Base-by-base conservation (phyloP, 179 eudicot genomes). In the Spergularia azorica region DNA sequence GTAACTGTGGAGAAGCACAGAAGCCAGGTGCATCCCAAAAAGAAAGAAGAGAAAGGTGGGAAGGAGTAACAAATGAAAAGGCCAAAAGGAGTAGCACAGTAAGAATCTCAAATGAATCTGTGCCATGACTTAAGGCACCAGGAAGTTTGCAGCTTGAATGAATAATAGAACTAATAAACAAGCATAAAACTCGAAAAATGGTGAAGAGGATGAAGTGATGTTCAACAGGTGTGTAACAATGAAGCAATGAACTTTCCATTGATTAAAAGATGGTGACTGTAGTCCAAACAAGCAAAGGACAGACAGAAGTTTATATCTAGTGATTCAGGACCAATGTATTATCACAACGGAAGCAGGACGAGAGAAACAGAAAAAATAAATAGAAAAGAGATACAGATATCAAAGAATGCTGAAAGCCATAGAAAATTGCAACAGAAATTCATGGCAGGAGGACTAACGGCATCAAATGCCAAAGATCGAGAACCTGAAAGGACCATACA, bases 61-160 rank as follows among this genome's bases (percentile, higher is more conserved):
- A 80, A 83, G 92, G 80, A 63, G 83, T 89, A 83, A 87, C 86
- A 87, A 87, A 87, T 79, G 77, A 92, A 84, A 87, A 87, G 93
- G 97, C 86, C 85, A 91, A 87, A 89, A 84, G 97, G 91, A 83
- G 88, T 79, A 76, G 85, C 88, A 88, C 84, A 79, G 91, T 82
- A 86, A 91, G 96, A 90, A 85, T 83, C 85, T 90, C 80, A 83
- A 87, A 79, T 83, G 95, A 88, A 89, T 58, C 71, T 76, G 84
- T 78, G 90, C 93, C 98, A 93, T 95, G 87, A 86, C 78, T 76
- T 55, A 86, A 79, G 91, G 92, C 89, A 80, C 76, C 83, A 87
- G 84, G 90, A 88, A 80, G 87, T 83, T 72, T 64, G 79, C 85
- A 85, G 85, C 68, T 82, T 70, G 89, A 88, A 84, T 79, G 85